These are phyloP conservation scores for Epithele typhae DNA, from an alignment of 768 basidiomycete species.

Conservation along the genomic window DNA sequence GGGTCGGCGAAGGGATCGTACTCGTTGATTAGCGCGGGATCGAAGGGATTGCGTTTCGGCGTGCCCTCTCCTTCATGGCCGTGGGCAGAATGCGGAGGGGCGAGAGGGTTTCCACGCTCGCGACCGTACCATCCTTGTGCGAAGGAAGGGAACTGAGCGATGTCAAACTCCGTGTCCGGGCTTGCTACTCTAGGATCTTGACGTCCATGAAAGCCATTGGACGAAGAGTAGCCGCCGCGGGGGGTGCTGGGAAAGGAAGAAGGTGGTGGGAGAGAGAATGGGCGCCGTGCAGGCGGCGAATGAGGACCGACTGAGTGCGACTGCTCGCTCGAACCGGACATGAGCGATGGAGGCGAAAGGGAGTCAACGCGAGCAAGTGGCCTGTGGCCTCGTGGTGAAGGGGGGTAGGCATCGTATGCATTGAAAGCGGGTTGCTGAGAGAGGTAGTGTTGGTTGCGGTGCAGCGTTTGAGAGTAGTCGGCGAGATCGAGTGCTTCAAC, in stretches of 20 bases:
- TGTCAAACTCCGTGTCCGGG: slow-evolving; percentile 47
- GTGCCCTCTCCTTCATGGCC: slow-evolving; percentile 12
- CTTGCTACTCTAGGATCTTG: slow-evolving; percentile 12
- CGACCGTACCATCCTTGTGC: slow-evolving; percentile 55
- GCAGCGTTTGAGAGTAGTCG: slow-evolving; percentile 57
- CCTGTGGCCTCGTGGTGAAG: slow-evolving; percentile 18
- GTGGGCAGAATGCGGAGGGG: slow-evolving; percentile 6
- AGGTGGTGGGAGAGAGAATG: slow-evolving; percentile 47
- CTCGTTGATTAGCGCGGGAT: slow-evolving; percentile 30
- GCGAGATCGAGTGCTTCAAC: slow-evolving; percentile 71
- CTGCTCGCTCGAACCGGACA: slow-evolving; percentile 29
- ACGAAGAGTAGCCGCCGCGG: slow-evolving; percentile 17
- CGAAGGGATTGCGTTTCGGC: slow-evolving; percentile 28
- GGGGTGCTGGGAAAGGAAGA: slow-evolving; percentile 21
- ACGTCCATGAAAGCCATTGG: slow-evolving; percentile 2
- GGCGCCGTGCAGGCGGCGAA: slow-evolving; percentile 31
- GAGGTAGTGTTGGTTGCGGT: slow-evolving; percentile 26
- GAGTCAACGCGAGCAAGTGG: slow-evolving; percentile 20
- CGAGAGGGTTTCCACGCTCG: slow-evolving; percentile 4
- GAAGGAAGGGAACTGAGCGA: slow-evolving; percentile 61
- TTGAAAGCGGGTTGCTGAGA: slow-evolving; percentile 19
- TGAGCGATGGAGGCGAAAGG: slow-evolving; percentile 33
- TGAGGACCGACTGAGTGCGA: slow-evolving; percentile 14
- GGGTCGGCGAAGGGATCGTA: slow-evolving; percentile 23
- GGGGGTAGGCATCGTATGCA: slow-evolving; percentile 30